Percentiles rank a stretch among this genome's conserved stretches.
Conservation (phyloP, 495 filamentous ascomycete genomes). For the Penicillium atrosanguineum region DNA sequence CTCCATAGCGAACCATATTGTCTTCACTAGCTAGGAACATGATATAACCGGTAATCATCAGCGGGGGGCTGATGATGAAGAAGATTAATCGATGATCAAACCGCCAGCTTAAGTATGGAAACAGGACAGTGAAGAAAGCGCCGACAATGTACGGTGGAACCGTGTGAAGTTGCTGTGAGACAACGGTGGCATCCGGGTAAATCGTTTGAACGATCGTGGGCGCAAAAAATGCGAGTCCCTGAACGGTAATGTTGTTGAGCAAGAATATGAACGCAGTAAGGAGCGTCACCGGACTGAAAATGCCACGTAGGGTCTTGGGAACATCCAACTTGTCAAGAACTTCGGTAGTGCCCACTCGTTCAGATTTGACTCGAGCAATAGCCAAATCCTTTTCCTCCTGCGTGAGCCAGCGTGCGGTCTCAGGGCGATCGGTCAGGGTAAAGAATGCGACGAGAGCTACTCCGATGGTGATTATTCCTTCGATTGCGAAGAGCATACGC, state of each 20-base stretch:
- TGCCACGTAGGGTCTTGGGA: slow-evolving; percentile 45
- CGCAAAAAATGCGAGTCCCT: slow-evolving; percentile 64
- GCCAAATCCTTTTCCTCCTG: slow-evolving; percentile 65
- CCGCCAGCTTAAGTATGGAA: slow-evolving; percentile 60
- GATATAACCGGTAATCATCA: slow-evolving; percentile 68
- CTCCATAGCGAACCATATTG: slow-evolving; percentile 60
- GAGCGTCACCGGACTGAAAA: slow-evolving; percentile 50
- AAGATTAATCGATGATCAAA: slow-evolving; percentile 51
- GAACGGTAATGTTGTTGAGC: slow-evolving; percentile 55
- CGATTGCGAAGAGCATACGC: slow-evolving; percentile 74
- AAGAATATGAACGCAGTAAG: slow-evolving; percentile 48
- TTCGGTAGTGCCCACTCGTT: slow-evolving; percentile 62
- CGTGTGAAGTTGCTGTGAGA: slow-evolving; percentile 63
- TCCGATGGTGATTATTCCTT: slow-evolving; percentile 66
- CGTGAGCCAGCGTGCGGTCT: slow-evolving; percentile 61
- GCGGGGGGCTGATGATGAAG: slow-evolving; percentile 44
- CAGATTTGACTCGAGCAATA: slow-evolving; percentile 57
- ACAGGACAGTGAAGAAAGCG: slow-evolving; percentile 60
- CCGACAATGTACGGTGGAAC: slow-evolving; percentile 72
- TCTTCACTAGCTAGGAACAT: slow-evolving; percentile 63
- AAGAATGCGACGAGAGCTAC: slow-evolving; percentile 57
- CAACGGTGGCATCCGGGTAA: slow-evolving; percentile 48
- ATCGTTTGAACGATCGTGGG: slow-evolving; percentile 71
- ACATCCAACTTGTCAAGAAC: slow-evolving; percentile 52
- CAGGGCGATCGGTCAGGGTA: slow-evolving; percentile 65